A percentile compares a stretch with the other conserved stretches of the same genome.
Conservation (phyloP, 108 stramenopile genomes). For the Mediolabrus comicus region DNA sequence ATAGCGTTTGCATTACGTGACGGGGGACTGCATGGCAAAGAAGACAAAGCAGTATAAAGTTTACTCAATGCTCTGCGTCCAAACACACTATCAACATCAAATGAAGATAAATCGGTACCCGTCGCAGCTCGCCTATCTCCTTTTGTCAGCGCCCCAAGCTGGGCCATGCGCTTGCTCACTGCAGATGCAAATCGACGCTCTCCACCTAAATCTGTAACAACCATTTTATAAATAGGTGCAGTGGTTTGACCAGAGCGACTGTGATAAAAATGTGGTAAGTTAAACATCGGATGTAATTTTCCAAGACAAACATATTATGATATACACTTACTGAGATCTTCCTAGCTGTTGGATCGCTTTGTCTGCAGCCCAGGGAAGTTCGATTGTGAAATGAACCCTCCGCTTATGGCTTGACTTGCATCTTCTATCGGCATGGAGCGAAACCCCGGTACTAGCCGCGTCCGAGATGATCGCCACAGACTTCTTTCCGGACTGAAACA, state of each 20-base stretch:
- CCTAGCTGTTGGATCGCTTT: slow-evolving; percentile 90
- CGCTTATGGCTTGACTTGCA: slow-evolving; percentile 42
- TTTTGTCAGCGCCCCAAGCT: slow-evolving; percentile 81
- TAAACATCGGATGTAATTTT: too few relatives aligned
- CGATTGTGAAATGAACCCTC: slow-evolving; percentile 83
- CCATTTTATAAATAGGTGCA: slow-evolving; percentile 69
- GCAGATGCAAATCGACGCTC: slow-evolving; percentile 81
- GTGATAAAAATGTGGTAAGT: too few relatives aligned
- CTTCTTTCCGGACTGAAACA: slow-evolving; percentile 77
- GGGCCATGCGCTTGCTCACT: slow-evolving; percentile 75
- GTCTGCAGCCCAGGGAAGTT: slow-evolving; percentile 90
- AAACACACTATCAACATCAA: slow-evolving; percentile 54
- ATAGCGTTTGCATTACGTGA: slow-evolving; percentile 36
- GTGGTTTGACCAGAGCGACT: slow-evolving; percentile 62
- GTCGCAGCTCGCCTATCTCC: slow-evolving; percentile 74
- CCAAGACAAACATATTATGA: too few relatives aligned
- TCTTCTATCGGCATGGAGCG: slow-evolving; percentile 51
- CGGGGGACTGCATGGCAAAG: slow-evolving; percentile 10
- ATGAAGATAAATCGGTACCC: slow-evolving; percentile 45
- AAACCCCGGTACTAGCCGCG: slow-evolving; percentile 80
- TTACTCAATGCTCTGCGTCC: slow-evolving; percentile 44
- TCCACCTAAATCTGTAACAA: slow-evolving; percentile 71
- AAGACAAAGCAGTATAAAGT: slow-evolving; percentile 19
- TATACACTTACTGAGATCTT: too few relatives aligned
- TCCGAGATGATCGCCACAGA: slow-evolving; percentile 83